These are phyloP conservation scores for Sugiyamaella floridensis DNA, from an alignment of 805 yeast species.

Conservation along the genomic window DNA sequence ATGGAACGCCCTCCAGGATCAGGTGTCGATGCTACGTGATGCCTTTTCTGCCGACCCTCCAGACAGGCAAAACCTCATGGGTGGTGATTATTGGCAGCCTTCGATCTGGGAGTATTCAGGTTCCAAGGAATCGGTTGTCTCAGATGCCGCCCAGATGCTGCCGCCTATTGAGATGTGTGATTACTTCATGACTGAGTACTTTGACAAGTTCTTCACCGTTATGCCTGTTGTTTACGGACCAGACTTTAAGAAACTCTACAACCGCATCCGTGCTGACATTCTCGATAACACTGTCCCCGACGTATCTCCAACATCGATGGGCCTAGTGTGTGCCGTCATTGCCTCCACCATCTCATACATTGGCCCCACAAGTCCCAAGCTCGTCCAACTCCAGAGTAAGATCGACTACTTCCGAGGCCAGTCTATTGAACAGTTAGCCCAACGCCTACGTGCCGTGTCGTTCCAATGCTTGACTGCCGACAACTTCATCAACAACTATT, in stretches of 20 bases:
- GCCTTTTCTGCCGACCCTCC: conserved; percentile 1
- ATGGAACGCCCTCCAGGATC: conserved; percentile 6
- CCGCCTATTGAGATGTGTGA: conserved; percentile 8
- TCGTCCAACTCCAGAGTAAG: neutral
- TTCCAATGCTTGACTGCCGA: conserved; percentile 9
- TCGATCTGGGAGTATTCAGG: neutral
- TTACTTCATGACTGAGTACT: conserved; percentile 3
- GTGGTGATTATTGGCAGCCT: neutral
- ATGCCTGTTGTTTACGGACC: conserved; percentile 7
- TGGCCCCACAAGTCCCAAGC: conserved; percentile 1
- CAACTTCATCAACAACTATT: conserved; percentile 6
- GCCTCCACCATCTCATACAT: neutral
- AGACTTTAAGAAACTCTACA: conserved; percentile 1
- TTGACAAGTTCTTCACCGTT: conserved; percentile 2
- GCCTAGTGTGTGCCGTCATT: conserved; percentile 3
- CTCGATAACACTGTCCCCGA: neutral
- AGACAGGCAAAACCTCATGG: neutral
- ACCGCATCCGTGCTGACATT: neutral
- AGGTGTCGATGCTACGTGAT: conserved; percentile 3
- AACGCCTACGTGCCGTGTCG: neutral
- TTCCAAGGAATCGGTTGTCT: neutral
- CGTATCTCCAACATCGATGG: neutral
- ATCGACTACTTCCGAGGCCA: neutral
- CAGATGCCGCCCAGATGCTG: neutral
- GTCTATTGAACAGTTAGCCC: neutral